Evolutionary conservation across 768 basidiomycete genomes (phyloP).

Genomic region (Leccinellum rugosiceps): DNA sequence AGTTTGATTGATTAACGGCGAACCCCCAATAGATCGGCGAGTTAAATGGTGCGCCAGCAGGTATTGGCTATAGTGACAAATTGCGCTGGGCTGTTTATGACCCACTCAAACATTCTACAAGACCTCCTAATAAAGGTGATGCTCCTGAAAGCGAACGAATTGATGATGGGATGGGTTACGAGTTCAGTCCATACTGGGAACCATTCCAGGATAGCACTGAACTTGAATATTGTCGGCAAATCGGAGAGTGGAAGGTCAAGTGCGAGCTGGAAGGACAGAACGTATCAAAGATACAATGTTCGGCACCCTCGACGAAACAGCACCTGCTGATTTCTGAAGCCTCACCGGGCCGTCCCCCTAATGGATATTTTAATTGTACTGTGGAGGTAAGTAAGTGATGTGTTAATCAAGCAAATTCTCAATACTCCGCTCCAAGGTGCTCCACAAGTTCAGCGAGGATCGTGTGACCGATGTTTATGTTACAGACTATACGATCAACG

Average conservation of each 20-base stretch:
- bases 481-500: conserved; percentile 61
- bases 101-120: conserved; percentile 33
- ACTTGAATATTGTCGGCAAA: conserved; percentile 39
- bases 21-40: conserved; percentile 29
- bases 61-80: conserved; percentile 44
- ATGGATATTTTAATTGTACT: conserved; percentile 61
- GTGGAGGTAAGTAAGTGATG: conserved; percentile 46
- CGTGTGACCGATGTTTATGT: conserved; percentile 50
- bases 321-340: conserved; percentile 53
- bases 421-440: conserved; percentile 37
- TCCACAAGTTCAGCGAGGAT: conserved; percentile 39
- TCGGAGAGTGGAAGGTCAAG: conserved; percentile 45
- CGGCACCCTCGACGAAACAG: conserved; percentile 20
- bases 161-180: conserved; percentile 36
- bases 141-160: conserved; percentile 34
- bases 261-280: conserved; percentile 19
- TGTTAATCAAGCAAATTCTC: neutral
- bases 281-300: conserved; percentile 12
- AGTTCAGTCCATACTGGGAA: conserved; percentile 44
- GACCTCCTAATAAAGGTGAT: conserved; percentile 36
- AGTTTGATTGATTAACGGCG: neutral
- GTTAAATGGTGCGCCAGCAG: conserved; percentile 32
- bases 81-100: conserved; percentile 58
- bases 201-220: conserved; percentile 36
- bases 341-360: conserved; percentile 40